Base-by-base conservation (phyloP, 192 early-diverging fungal species). In the Ramicandelaber brevisporus region DNA sequence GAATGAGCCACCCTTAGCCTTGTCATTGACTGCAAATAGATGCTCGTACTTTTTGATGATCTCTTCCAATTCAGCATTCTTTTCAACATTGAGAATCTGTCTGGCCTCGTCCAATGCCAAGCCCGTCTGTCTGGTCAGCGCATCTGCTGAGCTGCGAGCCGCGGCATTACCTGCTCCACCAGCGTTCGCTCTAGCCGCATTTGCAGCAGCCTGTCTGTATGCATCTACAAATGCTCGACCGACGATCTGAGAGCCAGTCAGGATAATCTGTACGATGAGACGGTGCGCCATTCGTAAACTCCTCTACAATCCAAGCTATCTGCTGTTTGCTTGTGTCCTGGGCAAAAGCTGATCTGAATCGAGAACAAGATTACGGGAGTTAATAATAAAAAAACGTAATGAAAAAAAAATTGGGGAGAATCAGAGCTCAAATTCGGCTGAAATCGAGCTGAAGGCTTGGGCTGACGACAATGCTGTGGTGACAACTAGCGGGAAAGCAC, bases 151-250 rank as follows among this genome's bases (percentile, higher is more conserved):
- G 4, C 39, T 39, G 14, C 26, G 26, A 14, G 57, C 65, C 17
- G 59, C 60, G 34, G 59, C 53, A 30, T 65, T 71, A 22, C 46
- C 37, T 27, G 50, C 55, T 11, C 40, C 35, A 14, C 41, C 33
- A 11, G 32, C 49, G 18, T 62, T 63, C n/a, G 70, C 73, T 12
- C 11, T 25, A 11, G 24, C 39, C 71, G 33, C 68, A 87, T 78
- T 76, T 25, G 69, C 70, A 35, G 76, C 63, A 9, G 80, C 84
- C 38, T 85, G 71, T 30, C 71, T 73, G 50, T 84, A 96, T 14
- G 89, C 89, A 30, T 83, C 89, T 32, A 81, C 65, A 46, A 88
- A 86, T 22, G 89, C 89, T 42, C 74, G 66, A 17, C 78, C 80
- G 21, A 87, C 52, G 47, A 96, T 77, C 36, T 73, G 70, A 4